These are phyloP conservation scores for Xylaria polymorpha DNA, from an alignment of 2,329 filamentous ascomycete species.

Conservation along the genomic window DNA sequence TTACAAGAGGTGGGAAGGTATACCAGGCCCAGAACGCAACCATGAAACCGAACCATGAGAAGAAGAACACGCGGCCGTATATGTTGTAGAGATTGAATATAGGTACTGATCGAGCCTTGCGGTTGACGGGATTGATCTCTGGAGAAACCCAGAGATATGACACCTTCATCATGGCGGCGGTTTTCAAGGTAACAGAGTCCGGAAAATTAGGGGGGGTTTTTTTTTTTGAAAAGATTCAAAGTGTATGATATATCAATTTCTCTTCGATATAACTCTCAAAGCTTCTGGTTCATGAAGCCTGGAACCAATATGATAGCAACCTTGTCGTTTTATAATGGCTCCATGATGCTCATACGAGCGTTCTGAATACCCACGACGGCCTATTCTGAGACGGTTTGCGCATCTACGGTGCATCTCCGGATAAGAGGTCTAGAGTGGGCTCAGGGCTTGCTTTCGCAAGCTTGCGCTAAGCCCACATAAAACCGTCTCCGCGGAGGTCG, in stretches of 20 bases:
- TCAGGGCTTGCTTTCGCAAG: slow-evolving; percentile 2
- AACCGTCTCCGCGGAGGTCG: slow-evolving; percentile 37
- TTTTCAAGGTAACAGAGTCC: background rate
- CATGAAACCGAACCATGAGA: slow-evolving; percentile 67
- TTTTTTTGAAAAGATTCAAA: background rate
- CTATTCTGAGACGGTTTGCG: slow-evolving; percentile 20
- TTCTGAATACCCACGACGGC: slow-evolving; percentile 3
- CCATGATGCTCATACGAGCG: slow-evolving; percentile 12
- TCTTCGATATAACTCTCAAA: slow-evolving; percentile 1
- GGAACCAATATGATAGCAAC: slow-evolving; percentile 1
- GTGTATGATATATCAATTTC: slow-evolving; percentile 1
- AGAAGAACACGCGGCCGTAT: slow-evolving; percentile 91
- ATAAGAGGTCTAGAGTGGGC: slow-evolving; percentile 35
- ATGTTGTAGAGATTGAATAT: slow-evolving; percentile 80
- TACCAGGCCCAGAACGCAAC: slow-evolving; percentile 92
- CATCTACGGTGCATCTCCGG: slow-evolving; percentile 41
- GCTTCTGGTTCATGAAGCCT: background rate
- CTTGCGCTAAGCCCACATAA: slow-evolving; percentile 26
- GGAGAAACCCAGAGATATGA: slow-evolving; percentile 66
- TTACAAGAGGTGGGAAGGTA: slow-evolving; percentile 85
- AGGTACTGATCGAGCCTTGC: slow-evolving; percentile 84
- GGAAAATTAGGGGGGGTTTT: background rate
- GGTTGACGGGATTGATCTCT: slow-evolving; percentile 84
- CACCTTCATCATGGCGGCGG: slow-evolving; percentile 48
- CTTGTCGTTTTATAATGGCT: slow-evolving; percentile 26